Percentiles rank a stretch among this genome's conserved stretches.
phyloP scores from a whole-genome alignment of 768 basidiomycete species.

The Mycena olivaceomarginata region DNA sequence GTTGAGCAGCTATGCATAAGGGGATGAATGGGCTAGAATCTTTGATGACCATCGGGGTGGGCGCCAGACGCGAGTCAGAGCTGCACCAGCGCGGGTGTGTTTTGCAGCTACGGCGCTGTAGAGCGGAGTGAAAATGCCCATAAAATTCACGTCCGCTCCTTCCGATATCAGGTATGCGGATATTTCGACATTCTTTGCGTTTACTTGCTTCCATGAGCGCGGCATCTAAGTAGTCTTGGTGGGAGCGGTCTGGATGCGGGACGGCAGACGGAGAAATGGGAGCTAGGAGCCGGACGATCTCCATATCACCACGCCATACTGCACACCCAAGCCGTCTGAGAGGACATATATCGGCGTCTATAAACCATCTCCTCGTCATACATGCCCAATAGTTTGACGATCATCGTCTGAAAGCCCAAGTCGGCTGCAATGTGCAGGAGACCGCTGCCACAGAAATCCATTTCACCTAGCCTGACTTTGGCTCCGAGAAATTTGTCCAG shows the following conservation, averaged over 20 bases:
- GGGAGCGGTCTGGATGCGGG: neutral
- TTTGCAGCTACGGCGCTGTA: neutral
- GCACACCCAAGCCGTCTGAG: neutral
- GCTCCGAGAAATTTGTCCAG: slow-evolving; percentile 9
- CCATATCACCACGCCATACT: neutral
- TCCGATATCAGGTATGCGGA: neutral
- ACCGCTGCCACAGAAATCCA: neutral
- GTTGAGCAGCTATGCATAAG: neutral
- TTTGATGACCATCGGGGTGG: neutral
- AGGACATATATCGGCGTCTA: neutral
- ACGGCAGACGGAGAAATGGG: neutral
- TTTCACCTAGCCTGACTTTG: neutral
- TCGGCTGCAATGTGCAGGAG: neutral
- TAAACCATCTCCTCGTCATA: neutral
- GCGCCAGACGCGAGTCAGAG: neutral
- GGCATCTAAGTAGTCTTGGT: neutral
- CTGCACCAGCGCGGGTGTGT: neutral
- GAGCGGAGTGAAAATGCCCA: neutral
- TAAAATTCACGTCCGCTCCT: neutral
- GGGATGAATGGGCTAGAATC: neutral
- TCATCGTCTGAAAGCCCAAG: neutral
- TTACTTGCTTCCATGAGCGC: neutral
- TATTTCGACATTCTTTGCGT: neutral
- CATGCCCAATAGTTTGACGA: slow-evolving; percentile 1
- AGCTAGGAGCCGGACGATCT: neutral